Percentiles rank a stretch among this genome's conserved stretches.
Conservation (phyloP, 257 asterid genomes). For the Plantago elongata region DNA sequence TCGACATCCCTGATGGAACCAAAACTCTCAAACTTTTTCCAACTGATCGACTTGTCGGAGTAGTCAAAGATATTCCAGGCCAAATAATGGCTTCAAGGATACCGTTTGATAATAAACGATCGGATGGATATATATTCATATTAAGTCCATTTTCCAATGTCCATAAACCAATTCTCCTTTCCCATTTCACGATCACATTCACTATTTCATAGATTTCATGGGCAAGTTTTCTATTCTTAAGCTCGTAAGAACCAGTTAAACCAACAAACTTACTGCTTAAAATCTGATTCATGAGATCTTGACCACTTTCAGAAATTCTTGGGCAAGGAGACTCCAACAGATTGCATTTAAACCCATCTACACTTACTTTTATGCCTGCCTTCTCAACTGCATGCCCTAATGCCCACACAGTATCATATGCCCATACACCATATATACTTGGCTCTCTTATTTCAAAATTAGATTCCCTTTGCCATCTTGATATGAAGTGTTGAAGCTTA, state of each 20-base stretch:
- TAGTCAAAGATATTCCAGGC: slow-evolving; percentile 25
- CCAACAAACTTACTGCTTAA: slow-evolving; percentile 19
- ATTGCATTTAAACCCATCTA: background rate
- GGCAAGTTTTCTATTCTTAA: slow-evolving; percentile 24
- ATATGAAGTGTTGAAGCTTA: slow-evolving; percentile 18
- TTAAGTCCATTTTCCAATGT: slow-evolving; percentile 26
- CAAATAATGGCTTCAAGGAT: slow-evolving; percentile 27
- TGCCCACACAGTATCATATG: slow-evolving; percentile 39
- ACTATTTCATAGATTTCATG: slow-evolving; percentile 27
- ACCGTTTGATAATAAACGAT: slow-evolving; percentile 6
- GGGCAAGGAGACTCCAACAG: slow-evolving; percentile 9
- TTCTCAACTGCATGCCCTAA: slow-evolving; percentile 30
- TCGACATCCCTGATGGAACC: slow-evolving; percentile 15
- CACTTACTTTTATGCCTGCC: slow-evolving; percentile 3
- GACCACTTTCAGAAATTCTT: slow-evolving; percentile 13
- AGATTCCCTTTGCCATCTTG: slow-evolving; percentile 31
- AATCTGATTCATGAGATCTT: slow-evolving; percentile 22
- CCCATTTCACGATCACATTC: slow-evolving; percentile 35
- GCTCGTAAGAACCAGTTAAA: slow-evolving; percentile 25
- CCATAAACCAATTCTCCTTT: slow-evolving; percentile 41
- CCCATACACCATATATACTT: slow-evolving; percentile 31
- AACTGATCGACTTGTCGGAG: slow-evolving; percentile 14
- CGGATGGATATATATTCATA: slow-evolving; percentile 11
- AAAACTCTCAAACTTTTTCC: slow-evolving; percentile 19
- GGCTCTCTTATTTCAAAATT: slow-evolving; percentile 17